Evolutionary conservation across 495 filamentous ascomycete genomes (phyloP).

Genomic region (Daldinia concentrica): DNA sequence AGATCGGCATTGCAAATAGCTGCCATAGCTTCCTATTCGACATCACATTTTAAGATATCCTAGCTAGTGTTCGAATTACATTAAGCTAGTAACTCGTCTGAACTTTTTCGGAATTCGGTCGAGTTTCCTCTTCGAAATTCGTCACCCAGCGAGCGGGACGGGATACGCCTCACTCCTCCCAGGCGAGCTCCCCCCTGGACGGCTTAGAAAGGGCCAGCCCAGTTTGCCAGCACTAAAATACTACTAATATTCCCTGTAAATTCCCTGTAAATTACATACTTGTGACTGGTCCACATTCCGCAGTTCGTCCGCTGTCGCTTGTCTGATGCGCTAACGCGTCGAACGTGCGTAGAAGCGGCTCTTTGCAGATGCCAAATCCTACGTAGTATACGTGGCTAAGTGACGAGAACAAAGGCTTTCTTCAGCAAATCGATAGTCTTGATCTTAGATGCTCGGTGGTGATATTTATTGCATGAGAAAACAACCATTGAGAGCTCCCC

Average conservation of each 20-base stretch:
- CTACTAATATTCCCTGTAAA: slow-evolving; percentile 38
- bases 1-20: slow-evolving; percentile 22
- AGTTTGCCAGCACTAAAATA: slow-evolving; percentile 17
- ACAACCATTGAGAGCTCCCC: not conserved
- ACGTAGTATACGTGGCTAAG: not conserved
- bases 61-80: slow-evolving; percentile 11
- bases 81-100: slow-evolving; percentile 17
- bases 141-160: slow-evolving; percentile 23
- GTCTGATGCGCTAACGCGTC: slow-evolving; percentile 17
- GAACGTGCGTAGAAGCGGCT: slow-evolving; percentile 18
- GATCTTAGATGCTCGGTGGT: not conserved
- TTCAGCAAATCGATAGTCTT: slow-evolving; percentile 16
- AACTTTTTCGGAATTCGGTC: slow-evolving; percentile 22
- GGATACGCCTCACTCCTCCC: slow-evolving; percentile 36
- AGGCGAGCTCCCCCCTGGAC: slow-evolving; percentile 15
- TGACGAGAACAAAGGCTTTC: slow-evolving; percentile 12
- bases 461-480: slow-evolving; percentile 29
- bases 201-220: not conserved
- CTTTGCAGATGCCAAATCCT: slow-evolving; percentile 33
- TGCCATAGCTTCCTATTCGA: slow-evolving; percentile 30
- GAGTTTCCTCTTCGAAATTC: slow-evolving; percentile 30
- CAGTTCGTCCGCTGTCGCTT: slow-evolving; percentile 25
- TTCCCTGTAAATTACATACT: not conserved
- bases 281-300: slow-evolving; percentile 25
- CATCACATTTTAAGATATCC: slow-evolving; percentile 13